Conservation (phyloP, 441 rosid species). For the Populus hybrid region DNA sequence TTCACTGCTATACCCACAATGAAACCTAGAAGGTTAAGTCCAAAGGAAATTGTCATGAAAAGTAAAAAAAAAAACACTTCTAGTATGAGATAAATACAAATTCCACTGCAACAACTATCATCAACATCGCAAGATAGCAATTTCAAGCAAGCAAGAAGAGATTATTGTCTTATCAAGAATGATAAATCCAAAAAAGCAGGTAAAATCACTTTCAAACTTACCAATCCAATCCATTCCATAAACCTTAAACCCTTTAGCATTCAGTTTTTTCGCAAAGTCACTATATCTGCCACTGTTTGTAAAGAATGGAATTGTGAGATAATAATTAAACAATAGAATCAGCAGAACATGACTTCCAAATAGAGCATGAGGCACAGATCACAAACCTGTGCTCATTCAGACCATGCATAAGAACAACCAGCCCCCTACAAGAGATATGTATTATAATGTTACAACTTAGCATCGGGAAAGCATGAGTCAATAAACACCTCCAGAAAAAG, state of each 20-base stretch:
- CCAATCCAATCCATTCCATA: conserved; percentile 90
- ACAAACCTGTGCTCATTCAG: conserved; percentile 90
- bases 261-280: conserved; percentile 73
- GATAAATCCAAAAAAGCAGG: neutral
- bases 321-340: conserved; percentile 6
- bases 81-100: neutral
- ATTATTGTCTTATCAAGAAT: neutral
- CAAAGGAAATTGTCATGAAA: neutral
- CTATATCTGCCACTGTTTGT: conserved; percentile 69
- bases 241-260: conserved; percentile 72
- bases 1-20: neutral
- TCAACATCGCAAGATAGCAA: neutral
- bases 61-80: neutral
- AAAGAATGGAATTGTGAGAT: conserved; percentile 9
- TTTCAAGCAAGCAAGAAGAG: conserved; percentile 3
- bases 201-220: conserved; percentile 30
- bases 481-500: neutral
- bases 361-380: neutral
- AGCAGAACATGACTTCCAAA: neutral
- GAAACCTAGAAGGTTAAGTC: neutral
- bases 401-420: conserved; percentile 75
- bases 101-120: neutral
- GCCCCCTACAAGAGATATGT: conserved; percentile 53
- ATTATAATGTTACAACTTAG: conserved; percentile 1
- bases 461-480: neutral